phyloP scores from a whole-genome alignment of 2,329 filamentous ascomycete genomes.

The Penicillium sp. region DNA sequence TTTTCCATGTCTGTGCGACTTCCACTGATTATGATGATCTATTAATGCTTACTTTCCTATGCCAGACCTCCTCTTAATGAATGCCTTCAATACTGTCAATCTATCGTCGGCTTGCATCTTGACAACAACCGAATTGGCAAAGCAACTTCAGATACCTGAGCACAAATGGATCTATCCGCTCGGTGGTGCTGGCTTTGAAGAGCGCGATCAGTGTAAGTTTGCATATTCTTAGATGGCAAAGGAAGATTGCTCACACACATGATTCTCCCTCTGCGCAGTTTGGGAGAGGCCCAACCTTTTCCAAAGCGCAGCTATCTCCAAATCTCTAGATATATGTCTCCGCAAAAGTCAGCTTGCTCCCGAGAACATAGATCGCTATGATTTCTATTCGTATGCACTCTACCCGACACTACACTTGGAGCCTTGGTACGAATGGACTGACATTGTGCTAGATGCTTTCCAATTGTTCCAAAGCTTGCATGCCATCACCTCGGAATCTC shows the following conservation, averaged over 20 bases:
- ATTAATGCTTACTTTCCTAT: neutral
- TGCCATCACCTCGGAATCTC: conserved; percentile 59
- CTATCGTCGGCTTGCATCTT: conserved; percentile 61
- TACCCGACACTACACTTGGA: neutral
- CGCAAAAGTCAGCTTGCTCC: conserved; percentile 48
- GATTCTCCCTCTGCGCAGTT: conserved; percentile 43
- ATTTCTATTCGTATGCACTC: conserved; percentile 58
- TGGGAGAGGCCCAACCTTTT: conserved; percentile 62
- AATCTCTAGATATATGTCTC: conserved; percentile 57
- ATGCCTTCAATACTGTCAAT: conserved; percentile 69
- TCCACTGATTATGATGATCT: neutral
- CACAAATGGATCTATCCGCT: conserved; percentile 64
- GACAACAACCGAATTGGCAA: conserved; percentile 58
- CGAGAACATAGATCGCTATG: conserved; percentile 59
- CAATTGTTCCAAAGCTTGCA: conserved; percentile 67
- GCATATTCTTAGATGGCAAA: neutral
- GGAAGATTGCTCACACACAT: neutral
- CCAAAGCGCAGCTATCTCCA: conserved; percentile 58
- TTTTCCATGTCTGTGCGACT: conserved; percentile 56
- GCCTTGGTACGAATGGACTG: neutral
- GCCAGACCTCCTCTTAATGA: conserved; percentile 66
- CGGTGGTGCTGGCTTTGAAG: conserved; percentile 62
- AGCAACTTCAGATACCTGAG: conserved; percentile 54
- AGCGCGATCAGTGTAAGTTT: conserved; percentile 54
- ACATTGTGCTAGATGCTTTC: conserved; percentile 57